Evolutionary conservation across 2,329 filamentous ascomycete species (phyloP).

Genomic region (Sporothrix humicola): DNA sequence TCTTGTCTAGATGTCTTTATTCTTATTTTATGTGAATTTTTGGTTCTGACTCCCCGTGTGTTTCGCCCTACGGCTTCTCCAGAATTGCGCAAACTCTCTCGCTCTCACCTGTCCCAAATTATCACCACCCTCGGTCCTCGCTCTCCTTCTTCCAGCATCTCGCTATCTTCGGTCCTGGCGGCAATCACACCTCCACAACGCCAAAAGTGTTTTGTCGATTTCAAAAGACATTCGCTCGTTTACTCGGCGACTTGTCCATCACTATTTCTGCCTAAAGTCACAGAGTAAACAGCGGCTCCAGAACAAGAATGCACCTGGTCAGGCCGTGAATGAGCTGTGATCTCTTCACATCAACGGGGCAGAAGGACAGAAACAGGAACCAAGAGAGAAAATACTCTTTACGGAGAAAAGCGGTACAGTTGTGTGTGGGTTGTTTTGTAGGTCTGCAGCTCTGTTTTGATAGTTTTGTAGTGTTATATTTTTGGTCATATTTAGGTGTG

Average conservation of each 20-base stretch:
- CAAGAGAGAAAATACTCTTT: neutral
- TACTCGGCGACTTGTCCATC: neutral
- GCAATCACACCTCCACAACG: slow-evolving; percentile 32
- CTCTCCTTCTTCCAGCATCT: neutral
- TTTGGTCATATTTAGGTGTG: neutral
- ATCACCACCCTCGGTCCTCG: neutral
- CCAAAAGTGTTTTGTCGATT: slow-evolving; percentile 23
- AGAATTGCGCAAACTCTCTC: slow-evolving; percentile 11
- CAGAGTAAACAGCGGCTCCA: slow-evolving; percentile 12
- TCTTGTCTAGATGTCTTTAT: neutral
- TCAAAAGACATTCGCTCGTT: neutral
- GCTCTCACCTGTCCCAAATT: neutral
- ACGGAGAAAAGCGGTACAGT: neutral
- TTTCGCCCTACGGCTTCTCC: neutral
- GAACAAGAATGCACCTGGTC: slow-evolving; percentile 16
- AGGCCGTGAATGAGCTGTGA: slow-evolving; percentile 14
- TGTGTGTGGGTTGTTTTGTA: slow-evolving; percentile 2
- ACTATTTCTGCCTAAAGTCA: slow-evolving; percentile 5
- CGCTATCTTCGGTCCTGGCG: slow-evolving; percentile 12
- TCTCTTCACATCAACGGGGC: slow-evolving; percentile 30
- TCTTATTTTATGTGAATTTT: neutral
- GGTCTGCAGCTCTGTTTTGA: neutral
- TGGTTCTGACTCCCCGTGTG: too few relatives aligned
- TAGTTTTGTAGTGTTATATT: too few relatives aligned
- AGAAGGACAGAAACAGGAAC: slow-evolving; percentile 17